phyloP scores from a whole-genome alignment of 495 filamentous ascomycete genomes.

The Durotheca rogersii region DNA sequence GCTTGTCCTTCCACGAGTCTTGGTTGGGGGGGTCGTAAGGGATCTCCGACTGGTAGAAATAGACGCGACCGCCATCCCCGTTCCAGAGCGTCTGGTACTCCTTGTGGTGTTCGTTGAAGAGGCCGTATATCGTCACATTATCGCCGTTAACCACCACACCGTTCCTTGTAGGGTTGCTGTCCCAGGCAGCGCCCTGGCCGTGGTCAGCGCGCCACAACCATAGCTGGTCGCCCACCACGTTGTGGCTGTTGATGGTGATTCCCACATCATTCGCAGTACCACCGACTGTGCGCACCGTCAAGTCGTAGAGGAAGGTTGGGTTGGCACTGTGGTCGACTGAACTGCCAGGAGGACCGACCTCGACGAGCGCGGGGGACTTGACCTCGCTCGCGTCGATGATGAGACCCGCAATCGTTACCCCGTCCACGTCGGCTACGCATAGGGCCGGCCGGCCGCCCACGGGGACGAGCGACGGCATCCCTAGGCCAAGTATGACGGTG shows the following conservation, averaged over 20 bases:
- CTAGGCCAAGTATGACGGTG: slow-evolving; percentile 31
- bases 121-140: slow-evolving; percentile 35
- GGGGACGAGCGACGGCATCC: slow-evolving; percentile 33
- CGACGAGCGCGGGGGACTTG: slow-evolving; percentile 27
- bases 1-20: slow-evolving; percentile 30
- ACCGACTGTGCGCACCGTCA: slow-evolving; percentile 34
- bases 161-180: slow-evolving; percentile 33
- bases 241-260: slow-evolving; percentile 35
- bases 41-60: slow-evolving; percentile 39
- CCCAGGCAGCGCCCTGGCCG: slow-evolving; percentile 31
- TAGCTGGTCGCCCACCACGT: slow-evolving; percentile 35
- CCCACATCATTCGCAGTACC: slow-evolving; percentile 31
- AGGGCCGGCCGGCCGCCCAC: slow-evolving; percentile 21
- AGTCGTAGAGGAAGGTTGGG: slow-evolving; percentile 36
- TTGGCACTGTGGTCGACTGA: slow-evolving; percentile 20
- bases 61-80: slow-evolving; percentile 34
- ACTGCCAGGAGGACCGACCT: slow-evolving; percentile 28
- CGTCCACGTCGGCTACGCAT: slow-evolving; percentile 31
- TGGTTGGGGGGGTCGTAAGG: slow-evolving; percentile 37
- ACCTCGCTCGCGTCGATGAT: slow-evolving; percentile 33
- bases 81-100: slow-evolving; percentile 38
- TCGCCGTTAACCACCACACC: slow-evolving; percentile 36
- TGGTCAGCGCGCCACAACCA: slow-evolving; percentile 39
- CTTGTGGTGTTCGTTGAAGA: slow-evolving; percentile 38
- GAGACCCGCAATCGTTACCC: slow-evolving; percentile 35